Evolutionary conservation across 208 protist genomes (phyloP), one percentile per base, ranked within the genome.

Genomic region (Endotrypanum monterogeii): DNA sequence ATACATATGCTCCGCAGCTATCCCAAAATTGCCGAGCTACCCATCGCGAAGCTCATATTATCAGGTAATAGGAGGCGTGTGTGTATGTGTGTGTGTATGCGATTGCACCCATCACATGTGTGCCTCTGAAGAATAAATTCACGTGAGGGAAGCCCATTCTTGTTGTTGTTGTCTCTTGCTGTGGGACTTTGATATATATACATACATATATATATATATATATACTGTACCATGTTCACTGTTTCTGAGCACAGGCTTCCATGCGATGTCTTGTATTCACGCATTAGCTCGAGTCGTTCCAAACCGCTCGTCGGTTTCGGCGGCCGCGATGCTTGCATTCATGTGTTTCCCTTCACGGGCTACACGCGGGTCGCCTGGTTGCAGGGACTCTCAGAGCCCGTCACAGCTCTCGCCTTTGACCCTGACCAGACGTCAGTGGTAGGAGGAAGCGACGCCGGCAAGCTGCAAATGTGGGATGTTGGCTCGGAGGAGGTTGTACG

Each of bases 331-430:
- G 78, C 83, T 14, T 73, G 71, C 0, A 82, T 91, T 16, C 81
- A 93, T 63, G 74, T 95, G 1, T 90, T 89, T 69, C 88, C 87
- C 23, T 95, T 95, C 60, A 75, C 74, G 25, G 87, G 73, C 41
- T 89, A 86, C 66, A 73, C 82, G 2, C 80, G 82, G n/a, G 54
- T 58, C 16, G 80, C 88, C n/a, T 84, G 81, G 46, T 81, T 96
- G 44, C 82, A 90, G 39, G 87, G 89, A 1, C 66, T 89, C 14
- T 32, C 67, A 6, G 86, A 87, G 11, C 79, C 87, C 7, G 81
- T 91, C 37, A 93, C 91, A 18, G 79, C 91, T 0, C 60, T 96
- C 51, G 85, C 79, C 23, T 94, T 96, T 75, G 84, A 90, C 65
- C 62, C 77, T 11, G 81, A 90, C 65, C 89, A 94, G 65, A 79